Base-by-base conservation (phyloP, 2,329 filamentous ascomycete genomes). In the Hypoxylon sp. region DNA sequence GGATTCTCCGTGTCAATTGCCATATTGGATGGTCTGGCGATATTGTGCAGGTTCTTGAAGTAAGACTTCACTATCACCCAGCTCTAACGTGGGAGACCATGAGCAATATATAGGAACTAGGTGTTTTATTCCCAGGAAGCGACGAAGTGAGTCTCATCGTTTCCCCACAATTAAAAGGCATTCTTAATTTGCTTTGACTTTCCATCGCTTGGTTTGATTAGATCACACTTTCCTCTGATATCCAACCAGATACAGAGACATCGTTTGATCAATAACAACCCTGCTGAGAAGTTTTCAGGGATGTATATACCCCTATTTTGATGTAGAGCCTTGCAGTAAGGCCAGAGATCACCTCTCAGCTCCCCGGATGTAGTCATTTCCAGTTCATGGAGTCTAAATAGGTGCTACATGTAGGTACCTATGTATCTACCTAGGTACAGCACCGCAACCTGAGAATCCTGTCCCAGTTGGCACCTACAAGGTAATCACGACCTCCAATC, bases 1-100 rank as follows among this genome's bases (percentile, higher is more conserved):
- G 38, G 13, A n/a, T 23, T 28, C 32, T 50, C 70, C 67, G 62
- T 25, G n/a, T 63, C 63, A 30, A 43, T 7, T 43, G 14, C 32
- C 13, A 38, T 41, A 25, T 19, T 14, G 28, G n/a, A 25, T 9
- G 2, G 30, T 28, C 11, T 17, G 25, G 17, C 11, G 25, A 10
- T 32, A 32, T n/a, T 30, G n/a, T 41, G 7, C 6, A 9, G 36
- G 6, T 17, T 41, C n/a, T 50, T 25, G 10, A 11, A 14, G 13
- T 11, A 32, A 36, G 32, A 7, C 10, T 21, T 52, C 9, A 32
- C 32, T 23, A 7, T 30, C 9, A 21, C 2, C 7, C 7, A 23
- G 5, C 14, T 10, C 11, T 7, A 2, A 25, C 7, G 49, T 7
- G 11, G n/a, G 49, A 52, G 10, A 53, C 14, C 34, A 38, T 25